Evolutionary conservation across 2,329 filamentous ascomycete species (phyloP).

Genomic region (Lachnellula hyalina): DNA sequence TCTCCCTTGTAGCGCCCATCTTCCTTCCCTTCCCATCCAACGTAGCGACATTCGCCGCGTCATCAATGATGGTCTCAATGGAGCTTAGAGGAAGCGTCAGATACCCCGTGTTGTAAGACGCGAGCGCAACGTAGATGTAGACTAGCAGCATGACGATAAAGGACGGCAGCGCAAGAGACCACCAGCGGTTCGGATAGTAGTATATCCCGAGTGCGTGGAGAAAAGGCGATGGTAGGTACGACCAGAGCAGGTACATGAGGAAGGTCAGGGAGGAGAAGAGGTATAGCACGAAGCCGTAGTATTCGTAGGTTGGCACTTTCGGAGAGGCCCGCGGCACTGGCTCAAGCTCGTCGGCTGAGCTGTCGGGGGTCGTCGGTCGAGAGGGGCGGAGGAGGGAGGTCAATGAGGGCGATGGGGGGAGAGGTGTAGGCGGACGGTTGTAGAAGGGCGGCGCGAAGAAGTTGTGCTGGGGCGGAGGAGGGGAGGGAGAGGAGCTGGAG

Average conservation of each 20-base stretch:
- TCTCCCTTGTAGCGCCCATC: constrained; percentile 28
- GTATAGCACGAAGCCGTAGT: constrained; percentile 98
- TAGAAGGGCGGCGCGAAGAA: constrained; percentile 84
- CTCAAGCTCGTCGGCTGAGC: constrained; percentile 77
- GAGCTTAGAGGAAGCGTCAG: constrained; percentile 74
- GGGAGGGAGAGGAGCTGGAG: constrained; percentile 25
- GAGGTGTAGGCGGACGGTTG: constrained; percentile 88
- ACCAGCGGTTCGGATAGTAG: constrained; percentile 98
- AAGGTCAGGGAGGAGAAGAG: constrained; percentile 81
- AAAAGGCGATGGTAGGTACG: constrained; percentile 86
- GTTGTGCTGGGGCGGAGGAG: constrained; percentile 37
- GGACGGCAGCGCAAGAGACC: constrained; percentile 85
- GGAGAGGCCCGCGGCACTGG: constrained; percentile 78
- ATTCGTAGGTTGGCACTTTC: constrained; percentile 98
- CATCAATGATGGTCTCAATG: constrained; percentile 88
- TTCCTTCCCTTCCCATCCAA: constrained; percentile 64
- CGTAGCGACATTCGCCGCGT: constrained; percentile 77
- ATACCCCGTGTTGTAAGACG: constrained; percentile 83
- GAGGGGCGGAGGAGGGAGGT: constrained; percentile 88
- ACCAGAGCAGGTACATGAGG: constrained; percentile 63
- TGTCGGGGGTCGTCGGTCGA: constrained; percentile 88
- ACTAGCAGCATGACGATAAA: constrained; percentile 84
- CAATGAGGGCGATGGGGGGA: constrained; percentile 86
- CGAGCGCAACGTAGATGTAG: constrained; percentile 92
- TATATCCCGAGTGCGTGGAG: constrained; percentile 89